phyloP scores from a whole-genome alignment of 2,329 filamentous ascomycete species.

The Lithohypha guttulata region DNA sequence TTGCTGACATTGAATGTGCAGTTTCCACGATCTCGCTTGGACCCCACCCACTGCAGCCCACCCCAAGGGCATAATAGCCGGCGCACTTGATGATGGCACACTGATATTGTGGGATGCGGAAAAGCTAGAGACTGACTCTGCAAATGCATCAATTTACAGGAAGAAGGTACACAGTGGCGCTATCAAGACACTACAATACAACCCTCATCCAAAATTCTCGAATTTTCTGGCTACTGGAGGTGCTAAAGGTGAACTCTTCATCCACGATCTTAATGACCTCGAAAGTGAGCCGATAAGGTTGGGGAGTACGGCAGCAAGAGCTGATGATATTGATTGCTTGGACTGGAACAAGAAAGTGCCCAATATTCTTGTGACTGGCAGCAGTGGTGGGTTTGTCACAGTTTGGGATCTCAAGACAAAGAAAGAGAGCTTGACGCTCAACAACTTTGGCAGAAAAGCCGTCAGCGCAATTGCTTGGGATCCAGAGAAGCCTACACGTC shows the following conservation, averaged over 20 bases:
- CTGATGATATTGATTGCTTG: slow-evolving; percentile 89
- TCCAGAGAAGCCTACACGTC: slow-evolving; percentile 76
- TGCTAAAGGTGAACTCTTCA: slow-evolving; percentile 88
- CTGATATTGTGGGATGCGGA: slow-evolving; percentile 89
- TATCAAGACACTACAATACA: slow-evolving; percentile 94
- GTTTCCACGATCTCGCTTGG: slow-evolving; percentile 97
- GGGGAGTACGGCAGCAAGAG: slow-evolving; percentile 75
- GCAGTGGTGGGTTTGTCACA: slow-evolving; percentile 86
- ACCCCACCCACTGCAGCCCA: slow-evolving; percentile 67
- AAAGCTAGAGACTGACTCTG: slow-evolving; percentile 45
- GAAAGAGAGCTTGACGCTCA: slow-evolving; percentile 91
- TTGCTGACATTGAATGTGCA: slow-evolving; percentile 30
- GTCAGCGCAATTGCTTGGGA: slow-evolving; percentile 97
- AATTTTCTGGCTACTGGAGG: slow-evolving; percentile 88
- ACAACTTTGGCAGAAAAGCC: slow-evolving; percentile 76
- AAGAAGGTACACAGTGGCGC: slow-evolving; percentile 83
- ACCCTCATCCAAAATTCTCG: slow-evolving; percentile 61
- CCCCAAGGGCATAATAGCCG: slow-evolving; percentile 81
- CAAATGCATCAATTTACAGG: slow-evolving; percentile 72
- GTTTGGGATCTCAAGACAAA: slow-evolving; percentile 98
- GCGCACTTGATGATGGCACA: slow-evolving; percentile 86
- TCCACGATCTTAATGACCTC: slow-evolving; percentile 88
- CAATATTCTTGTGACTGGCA: slow-evolving; percentile 90
- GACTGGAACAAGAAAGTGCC: slow-evolving; percentile 98
- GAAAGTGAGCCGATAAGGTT: slow-evolving; percentile 70